phyloP scores from a whole-genome alignment of 1,139 yeast genomes.

The Kodamaea arcana region DNA sequence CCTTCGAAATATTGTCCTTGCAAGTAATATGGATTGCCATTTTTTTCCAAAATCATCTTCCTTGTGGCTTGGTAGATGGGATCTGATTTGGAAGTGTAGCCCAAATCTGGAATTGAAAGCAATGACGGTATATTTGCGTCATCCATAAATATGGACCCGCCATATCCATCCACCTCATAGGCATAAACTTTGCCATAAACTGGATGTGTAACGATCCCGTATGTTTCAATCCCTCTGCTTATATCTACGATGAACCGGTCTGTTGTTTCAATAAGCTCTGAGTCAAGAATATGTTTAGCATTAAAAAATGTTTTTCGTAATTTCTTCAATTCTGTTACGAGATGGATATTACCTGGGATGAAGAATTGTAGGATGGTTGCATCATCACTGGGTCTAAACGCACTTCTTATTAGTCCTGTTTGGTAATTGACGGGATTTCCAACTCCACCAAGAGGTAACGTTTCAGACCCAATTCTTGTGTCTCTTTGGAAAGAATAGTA shows the following conservation, averaged over 20 bases:
- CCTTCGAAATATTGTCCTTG: constrained; percentile 65
- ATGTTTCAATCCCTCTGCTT: constrained; percentile 52
- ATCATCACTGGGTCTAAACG: constrained; percentile 88
- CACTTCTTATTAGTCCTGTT: constrained; percentile 76
- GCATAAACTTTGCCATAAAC: constrained; percentile 75
- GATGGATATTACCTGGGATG: constrained; percentile 82
- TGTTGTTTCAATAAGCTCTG: constrained; percentile 11
- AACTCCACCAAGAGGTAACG: constrained; percentile 69
- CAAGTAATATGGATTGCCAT: constrained; percentile 76
- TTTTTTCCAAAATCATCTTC: constrained; percentile 62
- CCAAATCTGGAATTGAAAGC: constrained; percentile 76
- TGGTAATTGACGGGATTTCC: constrained; percentile 79
- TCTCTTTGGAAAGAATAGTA: constrained; percentile 68
- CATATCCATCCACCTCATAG: constrained; percentile 86
- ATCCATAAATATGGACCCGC: constrained; percentile 72
- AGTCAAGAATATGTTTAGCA: constrained; percentile 5
- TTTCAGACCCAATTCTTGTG: constrained; percentile 77
- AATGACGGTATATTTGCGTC: constrained; percentile 89
- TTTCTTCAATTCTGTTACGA: constrained; percentile 58
- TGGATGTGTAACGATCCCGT: constrained; percentile 67
- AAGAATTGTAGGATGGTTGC: constrained; percentile 78
- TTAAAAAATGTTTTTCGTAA: constrained; percentile 19
- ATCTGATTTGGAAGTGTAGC: constrained; percentile 52
- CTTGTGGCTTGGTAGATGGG: constrained; percentile 73
- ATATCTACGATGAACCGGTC: constrained; percentile 41